Conservation (phyloP, 306 rosid species). For the Malus orientalis region DNA sequence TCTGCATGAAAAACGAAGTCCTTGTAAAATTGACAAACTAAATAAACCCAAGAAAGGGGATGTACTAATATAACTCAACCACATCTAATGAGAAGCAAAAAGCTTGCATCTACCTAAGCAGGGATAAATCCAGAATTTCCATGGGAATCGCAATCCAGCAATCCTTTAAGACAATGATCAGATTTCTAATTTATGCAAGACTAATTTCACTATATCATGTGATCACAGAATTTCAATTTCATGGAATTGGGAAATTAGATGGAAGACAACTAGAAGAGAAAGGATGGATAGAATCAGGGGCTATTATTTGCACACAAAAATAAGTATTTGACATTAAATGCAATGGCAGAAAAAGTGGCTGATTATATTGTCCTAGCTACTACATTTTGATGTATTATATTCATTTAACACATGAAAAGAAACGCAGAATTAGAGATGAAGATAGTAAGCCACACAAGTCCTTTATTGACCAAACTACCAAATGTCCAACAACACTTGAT, state of each 20-base stretch:
- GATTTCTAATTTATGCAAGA: background rate
- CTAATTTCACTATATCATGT: background rate
- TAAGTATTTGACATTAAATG: background rate
- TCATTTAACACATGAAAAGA: too few species aligned
- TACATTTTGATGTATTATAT: too few species aligned
- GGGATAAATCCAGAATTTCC: background rate
- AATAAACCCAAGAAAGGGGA: background rate
- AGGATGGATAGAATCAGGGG: background rate
- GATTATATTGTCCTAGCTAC: background rate
- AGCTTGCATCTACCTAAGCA: background rate
- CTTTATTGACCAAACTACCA: too few species aligned
- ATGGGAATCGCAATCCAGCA: background rate
- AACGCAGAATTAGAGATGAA: too few species aligned
- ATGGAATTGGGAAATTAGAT: background rate
- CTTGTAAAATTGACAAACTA: background rate
- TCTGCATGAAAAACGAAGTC: constrained; percentile 39
- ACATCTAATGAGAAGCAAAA: background rate
- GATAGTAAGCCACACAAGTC: too few species aligned
- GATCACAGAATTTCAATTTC: background rate
- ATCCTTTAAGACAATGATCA: background rate
- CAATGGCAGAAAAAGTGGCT: background rate
- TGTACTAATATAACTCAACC: background rate
- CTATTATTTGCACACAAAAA: background rate
- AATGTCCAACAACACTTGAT: too few species aligned
- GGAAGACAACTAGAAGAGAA: background rate